Conservation (phyloP, 1,139 yeast species). For the Lodderomyces jiufengensis region DNA sequence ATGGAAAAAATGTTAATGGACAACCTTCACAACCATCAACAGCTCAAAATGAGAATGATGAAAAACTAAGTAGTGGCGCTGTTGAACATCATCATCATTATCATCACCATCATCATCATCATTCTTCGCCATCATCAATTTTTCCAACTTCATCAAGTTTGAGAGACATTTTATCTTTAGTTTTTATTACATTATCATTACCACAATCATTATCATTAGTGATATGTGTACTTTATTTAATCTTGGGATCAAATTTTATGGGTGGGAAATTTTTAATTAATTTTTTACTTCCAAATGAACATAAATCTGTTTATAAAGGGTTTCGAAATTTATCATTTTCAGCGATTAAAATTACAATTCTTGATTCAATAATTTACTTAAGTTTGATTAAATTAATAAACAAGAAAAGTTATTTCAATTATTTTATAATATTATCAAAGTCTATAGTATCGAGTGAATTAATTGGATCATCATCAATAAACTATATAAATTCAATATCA, state of each 20-base stretch:
- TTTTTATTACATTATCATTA: slow-evolving; percentile 36
- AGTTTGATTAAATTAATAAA: slow-evolving; percentile 31
- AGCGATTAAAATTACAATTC: slow-evolving; percentile 20
- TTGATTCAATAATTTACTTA: slow-evolving; percentile 32
- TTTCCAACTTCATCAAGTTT: slow-evolving; percentile 24
- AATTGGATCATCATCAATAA: slow-evolving; percentile 34
- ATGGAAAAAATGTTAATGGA: slow-evolving; percentile 2
- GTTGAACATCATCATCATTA: slow-evolving; percentile 8
- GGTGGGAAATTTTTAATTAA: slow-evolving; percentile 42
- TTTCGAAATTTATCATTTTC: slow-evolving; percentile 13
- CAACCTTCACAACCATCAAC: background rate
- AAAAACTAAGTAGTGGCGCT: background rate
- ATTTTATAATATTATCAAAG: slow-evolving; percentile 44
- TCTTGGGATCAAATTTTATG: slow-evolving; percentile 40
- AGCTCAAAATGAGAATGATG: background rate
- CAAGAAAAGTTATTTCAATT: slow-evolving; percentile 28
- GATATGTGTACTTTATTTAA: slow-evolving; percentile 35
- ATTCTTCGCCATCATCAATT: slow-evolving; percentile 9
- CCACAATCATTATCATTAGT: slow-evolving; percentile 41
- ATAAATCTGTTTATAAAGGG: slow-evolving; percentile 4
- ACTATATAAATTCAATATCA: slow-evolving; percentile 15
- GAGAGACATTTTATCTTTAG: slow-evolving; percentile 43
- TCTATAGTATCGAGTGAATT: slow-evolving; percentile 49
- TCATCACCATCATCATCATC: slow-evolving; percentile 10
- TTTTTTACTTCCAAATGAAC: slow-evolving; percentile 8